A percentile compares a stretch with the other conserved stretches of the same genome.
phyloP scores from a whole-genome alignment of 371 early-diverging fungal species.

The Sporodiniella umbellata region DNA sequence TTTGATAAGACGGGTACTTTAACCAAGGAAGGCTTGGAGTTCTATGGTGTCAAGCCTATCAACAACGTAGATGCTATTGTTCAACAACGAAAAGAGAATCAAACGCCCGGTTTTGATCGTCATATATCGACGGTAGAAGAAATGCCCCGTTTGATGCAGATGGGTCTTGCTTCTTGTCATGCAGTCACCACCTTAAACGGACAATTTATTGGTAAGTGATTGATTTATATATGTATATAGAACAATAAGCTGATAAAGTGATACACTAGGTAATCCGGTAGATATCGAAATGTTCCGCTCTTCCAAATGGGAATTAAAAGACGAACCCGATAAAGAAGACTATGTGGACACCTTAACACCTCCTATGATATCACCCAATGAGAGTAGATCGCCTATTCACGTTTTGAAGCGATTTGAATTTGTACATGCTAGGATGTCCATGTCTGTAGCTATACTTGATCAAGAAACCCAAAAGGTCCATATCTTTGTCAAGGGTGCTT shows the following conservation, averaged over 20 bases:
- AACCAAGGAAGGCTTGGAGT: conserved; percentile 63
- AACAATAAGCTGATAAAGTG: too few species aligned
- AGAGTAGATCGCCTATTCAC: conserved; percentile 32
- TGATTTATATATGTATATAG: neutral
- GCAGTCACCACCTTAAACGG: conserved; percentile 69
- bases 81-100: conserved; percentile 14
- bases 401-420: conserved; percentile 82
- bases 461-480: conserved; percentile 53
- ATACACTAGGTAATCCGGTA: conserved; percentile 68
- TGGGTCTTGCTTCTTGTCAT: conserved; percentile 82
- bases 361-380: conserved; percentile 17
- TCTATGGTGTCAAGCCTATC: conserved; percentile 45
- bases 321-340: conserved; percentile 19
- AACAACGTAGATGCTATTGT: conserved; percentile 28
- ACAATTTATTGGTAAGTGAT: conserved; percentile 42
- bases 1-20: conserved; percentile 75
- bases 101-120: conserved; percentile 18
- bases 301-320: conserved; percentile 51
- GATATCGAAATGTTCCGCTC: conserved; percentile 91
- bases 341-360: conserved; percentile 47
- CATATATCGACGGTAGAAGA: conserved; percentile 32
- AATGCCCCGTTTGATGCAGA: conserved; percentile 43
- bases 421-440: conserved; percentile 78
- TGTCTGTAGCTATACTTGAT: conserved; percentile 76
- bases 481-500: conserved; percentile 83